phyloP scores from a whole-genome alignment of 2,329 filamentous ascomycete genomes.

The Rhinocladiella similis region DNA sequence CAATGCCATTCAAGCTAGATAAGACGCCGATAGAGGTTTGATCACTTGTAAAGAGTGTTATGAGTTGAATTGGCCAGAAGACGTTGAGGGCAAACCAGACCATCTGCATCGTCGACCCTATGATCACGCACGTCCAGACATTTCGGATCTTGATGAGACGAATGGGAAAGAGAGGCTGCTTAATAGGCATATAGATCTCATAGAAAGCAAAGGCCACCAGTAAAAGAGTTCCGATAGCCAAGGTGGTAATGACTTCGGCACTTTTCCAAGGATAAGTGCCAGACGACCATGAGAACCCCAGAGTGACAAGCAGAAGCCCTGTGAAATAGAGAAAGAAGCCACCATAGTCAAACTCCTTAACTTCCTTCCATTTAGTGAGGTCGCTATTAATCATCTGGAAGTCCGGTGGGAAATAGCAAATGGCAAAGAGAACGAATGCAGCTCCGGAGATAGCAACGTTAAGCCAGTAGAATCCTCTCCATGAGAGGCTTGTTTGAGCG shows the following conservation, averaged over 20 bases:
- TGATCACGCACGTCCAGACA: conserved; percentile 41
- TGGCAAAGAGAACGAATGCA: conserved; percentile 43
- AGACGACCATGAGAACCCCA: conserved; percentile 47
- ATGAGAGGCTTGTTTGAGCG: conserved; percentile 42
- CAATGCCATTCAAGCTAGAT: conserved; percentile 30
- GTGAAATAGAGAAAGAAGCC: conserved; percentile 45
- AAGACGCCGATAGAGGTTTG: conserved; percentile 43
- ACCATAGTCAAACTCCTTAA: conserved; percentile 48
- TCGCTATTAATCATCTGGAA: conserved; percentile 46
- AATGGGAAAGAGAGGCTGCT: conserved; percentile 45
- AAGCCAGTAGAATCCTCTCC: conserved; percentile 54
- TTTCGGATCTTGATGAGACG: conserved; percentile 44
- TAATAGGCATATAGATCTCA: conserved; percentile 39
- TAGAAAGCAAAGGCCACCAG: conserved; percentile 41
- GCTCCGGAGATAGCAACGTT: conserved; percentile 47
- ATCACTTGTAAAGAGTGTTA: conserved; percentile 41
- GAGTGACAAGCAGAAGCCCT: conserved; percentile 44
- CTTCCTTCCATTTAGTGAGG: conserved; percentile 36
- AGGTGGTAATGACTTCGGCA: conserved; percentile 36
- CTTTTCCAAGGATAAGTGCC: conserved; percentile 44
- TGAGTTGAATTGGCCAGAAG: conserved; percentile 48
- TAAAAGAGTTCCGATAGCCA: conserved; percentile 41
- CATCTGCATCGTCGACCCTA: conserved; percentile 47
- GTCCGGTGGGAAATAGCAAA: conserved; percentile 51
- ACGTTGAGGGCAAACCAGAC: conserved; percentile 48